These are phyloP conservation scores for Rosa persica DNA, from an alignment of 306 rosid genomes.

Conservation along the genomic window DNA sequence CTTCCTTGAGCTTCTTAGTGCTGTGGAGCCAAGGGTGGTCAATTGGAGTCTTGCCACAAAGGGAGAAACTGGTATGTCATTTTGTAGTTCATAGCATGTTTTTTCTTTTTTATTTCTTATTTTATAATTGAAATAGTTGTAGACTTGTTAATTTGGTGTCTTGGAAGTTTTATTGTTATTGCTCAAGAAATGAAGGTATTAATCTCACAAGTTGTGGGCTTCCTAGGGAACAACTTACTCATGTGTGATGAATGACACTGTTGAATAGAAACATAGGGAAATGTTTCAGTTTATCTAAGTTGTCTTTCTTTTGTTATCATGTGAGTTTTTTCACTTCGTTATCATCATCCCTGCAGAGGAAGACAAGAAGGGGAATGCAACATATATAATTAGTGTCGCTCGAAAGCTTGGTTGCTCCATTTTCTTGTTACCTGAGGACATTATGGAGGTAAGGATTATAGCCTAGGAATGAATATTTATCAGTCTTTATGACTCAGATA, in stretches of 20 bases:
- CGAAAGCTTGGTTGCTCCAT: slow-evolving; percentile 98
- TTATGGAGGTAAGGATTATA: slow-evolving; percentile 62
- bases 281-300: neutral
- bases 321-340: neutral
- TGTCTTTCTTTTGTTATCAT: neutral
- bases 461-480: slow-evolving; percentile 12
- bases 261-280: slow-evolving; percentile 13
- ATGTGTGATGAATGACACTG: slow-evolving; percentile 10
- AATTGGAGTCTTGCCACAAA: slow-evolving; percentile 94
- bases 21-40: slow-evolving; percentile 98
- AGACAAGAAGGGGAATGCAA: slow-evolving; percentile 95
- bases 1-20: slow-evolving; percentile 94
- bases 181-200: neutral
- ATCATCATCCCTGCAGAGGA: slow-evolving; percentile 62
- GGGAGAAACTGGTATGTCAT: slow-evolving; percentile 84
- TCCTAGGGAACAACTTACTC: slow-evolving; percentile 10
- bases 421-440: slow-evolving; percentile 96
- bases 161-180: neutral
- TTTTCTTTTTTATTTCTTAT: neutral
- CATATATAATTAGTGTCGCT: slow-evolving; percentile 96
- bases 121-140: neutral
- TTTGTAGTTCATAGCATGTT: slow-evolving; percentile 3
- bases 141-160: neutral
- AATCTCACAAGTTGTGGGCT: slow-evolving; percentile 19
- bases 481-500: neutral